Evolutionary conservation across 23 red algal genomes (phyloP).

Genomic region (Chondrus crispus): DNA sequence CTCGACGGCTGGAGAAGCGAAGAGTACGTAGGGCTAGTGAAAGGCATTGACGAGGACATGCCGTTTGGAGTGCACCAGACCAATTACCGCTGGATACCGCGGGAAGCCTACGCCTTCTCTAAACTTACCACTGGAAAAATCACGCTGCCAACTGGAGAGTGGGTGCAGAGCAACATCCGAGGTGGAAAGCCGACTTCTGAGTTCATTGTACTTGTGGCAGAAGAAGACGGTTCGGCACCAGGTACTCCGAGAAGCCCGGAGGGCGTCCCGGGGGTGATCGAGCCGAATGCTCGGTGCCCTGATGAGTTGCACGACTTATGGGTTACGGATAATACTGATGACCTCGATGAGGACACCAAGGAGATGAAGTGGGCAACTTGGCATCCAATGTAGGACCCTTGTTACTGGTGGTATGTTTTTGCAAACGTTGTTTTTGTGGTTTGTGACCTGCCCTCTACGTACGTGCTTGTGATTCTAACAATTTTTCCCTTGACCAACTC

Average conservation of each 20-base stretch:
- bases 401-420: constrained; percentile 53
- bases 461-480: background rate
- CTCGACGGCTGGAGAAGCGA: constrained; percentile 15
- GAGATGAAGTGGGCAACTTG: constrained; percentile 48
- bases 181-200: background rate
- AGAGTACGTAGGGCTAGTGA: background rate
- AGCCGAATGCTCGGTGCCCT: constrained; percentile 39
- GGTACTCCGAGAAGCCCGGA: background rate
- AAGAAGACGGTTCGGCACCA: constrained; percentile 33
- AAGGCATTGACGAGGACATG: background rate
- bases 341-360: constrained; percentile 8
- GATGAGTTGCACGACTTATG: constrained; percentile 34
- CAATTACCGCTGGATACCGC: background rate
- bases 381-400: constrained; percentile 55
- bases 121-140: background rate
- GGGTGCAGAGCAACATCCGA: constrained; percentile 12
- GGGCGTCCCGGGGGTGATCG: background rate
- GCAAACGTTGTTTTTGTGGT: background rate
- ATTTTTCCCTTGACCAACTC: background rate
- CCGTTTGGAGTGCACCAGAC: constrained; percentile 33
- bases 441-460: background rate
- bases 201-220: constrained; percentile 10
- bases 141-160: background rate
- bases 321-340: constrained; percentile 40
- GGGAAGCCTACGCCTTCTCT: constrained; percentile 15